Evolutionary conservation across 2,329 filamentous ascomycete species (phyloP).

Genomic region (Cyphellophora europaea): DNA sequence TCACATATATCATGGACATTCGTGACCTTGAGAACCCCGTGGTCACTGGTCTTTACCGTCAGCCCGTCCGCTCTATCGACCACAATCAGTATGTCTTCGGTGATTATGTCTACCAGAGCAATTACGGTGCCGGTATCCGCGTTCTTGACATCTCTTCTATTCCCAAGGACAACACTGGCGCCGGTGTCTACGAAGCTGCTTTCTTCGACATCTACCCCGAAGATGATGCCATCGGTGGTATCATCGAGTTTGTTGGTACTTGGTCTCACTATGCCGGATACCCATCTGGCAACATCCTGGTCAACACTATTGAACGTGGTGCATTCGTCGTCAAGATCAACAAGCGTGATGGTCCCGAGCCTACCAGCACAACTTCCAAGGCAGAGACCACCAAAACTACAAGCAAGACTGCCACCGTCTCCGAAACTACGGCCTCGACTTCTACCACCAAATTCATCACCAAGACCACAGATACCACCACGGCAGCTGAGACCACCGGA

Average conservation of each 20-base stretch:
- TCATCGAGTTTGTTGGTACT: conserved; percentile 33
- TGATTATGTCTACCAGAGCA: conserved; percentile 38
- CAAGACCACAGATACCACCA: too few relatives aligned
- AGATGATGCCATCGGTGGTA: conserved; percentile 22
- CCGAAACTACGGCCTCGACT: too few relatives aligned
- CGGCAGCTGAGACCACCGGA: too few relatives aligned
- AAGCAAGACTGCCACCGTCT: too few relatives aligned
- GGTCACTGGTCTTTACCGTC: conserved; percentile 34
- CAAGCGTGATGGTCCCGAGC: conserved; percentile 3
- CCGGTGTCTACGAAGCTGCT: conserved; percentile 2
- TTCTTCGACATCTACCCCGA: conserved; percentile 7
- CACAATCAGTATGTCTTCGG: conserved; percentile 42
- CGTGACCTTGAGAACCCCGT: conserved; percentile 32
- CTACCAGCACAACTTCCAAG: too few relatives aligned
- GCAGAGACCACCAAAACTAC: too few relatives aligned
- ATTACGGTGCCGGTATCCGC: conserved; percentile 41
- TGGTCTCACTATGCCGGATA: conserved; percentile 43
- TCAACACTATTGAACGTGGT: conserved; percentile 45
- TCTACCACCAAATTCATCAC: too few relatives aligned
- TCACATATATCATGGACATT: conserved; percentile 45
- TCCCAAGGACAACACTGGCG: conserved; percentile 31
- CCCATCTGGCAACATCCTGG: conserved; percentile 38
- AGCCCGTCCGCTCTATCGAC: conserved; percentile 34
- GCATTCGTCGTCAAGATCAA: conserved; percentile 37
- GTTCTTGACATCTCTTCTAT: conserved; percentile 21